phyloP scores from a whole-genome alignment of 2,329 filamentous ascomycete genomes.

The Fusarium sp. region DNA sequence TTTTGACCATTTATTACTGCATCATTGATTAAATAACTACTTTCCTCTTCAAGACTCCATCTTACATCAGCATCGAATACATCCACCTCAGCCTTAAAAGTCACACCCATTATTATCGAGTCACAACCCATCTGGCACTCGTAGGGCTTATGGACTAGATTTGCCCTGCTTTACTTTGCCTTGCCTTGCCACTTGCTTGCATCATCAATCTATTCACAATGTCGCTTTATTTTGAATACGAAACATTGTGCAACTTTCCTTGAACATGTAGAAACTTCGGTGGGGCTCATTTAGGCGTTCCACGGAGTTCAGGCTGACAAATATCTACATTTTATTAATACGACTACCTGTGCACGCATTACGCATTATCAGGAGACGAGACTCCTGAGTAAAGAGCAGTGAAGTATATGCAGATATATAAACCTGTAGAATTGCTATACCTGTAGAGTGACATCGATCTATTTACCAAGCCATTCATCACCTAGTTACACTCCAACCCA shows the following conservation, averaged over 20 bases:
- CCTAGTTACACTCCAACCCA: background rate
- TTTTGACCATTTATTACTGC: background rate
- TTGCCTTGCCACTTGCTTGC: background rate
- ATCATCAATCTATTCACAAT: background rate
- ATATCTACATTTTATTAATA: background rate
- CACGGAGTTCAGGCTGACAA: constrained; percentile 24
- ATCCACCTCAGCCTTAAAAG: background rate
- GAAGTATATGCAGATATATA: background rate
- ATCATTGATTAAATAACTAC: background rate
- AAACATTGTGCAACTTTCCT: background rate
- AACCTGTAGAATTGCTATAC: background rate
- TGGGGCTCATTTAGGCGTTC: constrained; percentile 10
- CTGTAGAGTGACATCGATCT: background rate
- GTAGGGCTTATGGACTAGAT: background rate
- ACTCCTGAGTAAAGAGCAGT: background rate
- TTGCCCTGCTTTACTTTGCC: background rate
- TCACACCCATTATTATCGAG: background rate
- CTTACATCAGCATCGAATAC: background rate
- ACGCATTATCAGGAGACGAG: background rate
- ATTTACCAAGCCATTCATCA: background rate
- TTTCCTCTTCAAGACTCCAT: background rate
- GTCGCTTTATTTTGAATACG: background rate
- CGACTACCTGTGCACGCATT: background rate
- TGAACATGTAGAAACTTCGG: background rate
- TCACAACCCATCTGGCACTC: background rate